A percentile compares a stretch with the other conserved stretches of the same genome.
phyloP scores from a whole-genome alignment of 129 eudicot genomes.

The Chrysanthemum lavandulifolium region DNA sequence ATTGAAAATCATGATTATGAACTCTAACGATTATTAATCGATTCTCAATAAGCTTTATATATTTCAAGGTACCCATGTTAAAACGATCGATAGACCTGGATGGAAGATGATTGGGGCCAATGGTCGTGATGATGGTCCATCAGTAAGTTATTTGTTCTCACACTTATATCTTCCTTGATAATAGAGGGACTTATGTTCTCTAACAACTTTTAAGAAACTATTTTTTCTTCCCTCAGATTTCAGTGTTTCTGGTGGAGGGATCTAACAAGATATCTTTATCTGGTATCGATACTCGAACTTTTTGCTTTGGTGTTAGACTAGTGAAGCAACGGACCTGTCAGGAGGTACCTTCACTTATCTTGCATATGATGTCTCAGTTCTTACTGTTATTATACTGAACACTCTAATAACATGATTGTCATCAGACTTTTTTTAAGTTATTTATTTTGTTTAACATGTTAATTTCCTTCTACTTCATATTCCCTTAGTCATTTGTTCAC shows the following conservation, averaged over 20 bases:
- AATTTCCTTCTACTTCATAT: slow-evolving; percentile 4
- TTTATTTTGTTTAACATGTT: background rate
- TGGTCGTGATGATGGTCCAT: slow-evolving; percentile 61
- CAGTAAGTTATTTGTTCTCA: slow-evolving; percentile 33
- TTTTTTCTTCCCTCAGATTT: slow-evolving; percentile 28
- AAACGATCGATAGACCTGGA: slow-evolving; percentile 48
- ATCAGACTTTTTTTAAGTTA: background rate
- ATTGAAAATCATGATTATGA: slow-evolving; percentile 11
- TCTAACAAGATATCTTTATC: slow-evolving; percentile 43
- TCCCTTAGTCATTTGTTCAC: background rate
- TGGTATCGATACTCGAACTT: slow-evolving; percentile 38
- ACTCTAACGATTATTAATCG: background rate
- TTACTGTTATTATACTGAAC: background rate
- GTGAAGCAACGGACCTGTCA: slow-evolving; percentile 40
- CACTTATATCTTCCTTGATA: background rate
- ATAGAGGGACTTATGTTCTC: too few species aligned
- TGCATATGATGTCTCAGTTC: background rate
- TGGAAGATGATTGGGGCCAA: slow-evolving; percentile 53
- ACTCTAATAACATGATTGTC: background rate
- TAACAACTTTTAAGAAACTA: background rate
- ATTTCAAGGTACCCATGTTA: slow-evolving; percentile 41
- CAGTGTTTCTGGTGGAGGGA: slow-evolving; percentile 38
- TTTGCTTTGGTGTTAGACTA: slow-evolving; percentile 55
- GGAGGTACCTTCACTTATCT: slow-evolving; percentile 37
- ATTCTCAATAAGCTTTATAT: slow-evolving; percentile 4